phyloP scores from a whole-genome alignment of 2,329 filamentous ascomycete genomes.

The Verticillium tricorpus region DNA sequence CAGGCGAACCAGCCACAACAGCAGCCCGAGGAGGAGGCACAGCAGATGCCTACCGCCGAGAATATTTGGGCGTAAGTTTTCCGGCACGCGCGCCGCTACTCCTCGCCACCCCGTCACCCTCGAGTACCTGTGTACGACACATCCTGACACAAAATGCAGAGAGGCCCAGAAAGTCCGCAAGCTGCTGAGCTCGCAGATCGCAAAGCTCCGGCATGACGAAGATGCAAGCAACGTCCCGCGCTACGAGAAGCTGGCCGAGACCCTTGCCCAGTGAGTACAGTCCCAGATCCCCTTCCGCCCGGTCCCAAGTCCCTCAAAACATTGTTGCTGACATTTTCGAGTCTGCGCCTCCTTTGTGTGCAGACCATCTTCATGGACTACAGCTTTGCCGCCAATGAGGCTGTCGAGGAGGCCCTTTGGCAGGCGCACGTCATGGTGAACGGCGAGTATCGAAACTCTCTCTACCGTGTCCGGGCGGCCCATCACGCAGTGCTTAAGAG shows the following conservation, averaged over 20 bases:
- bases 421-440: constrained; percentile 73
- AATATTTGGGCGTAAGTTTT: constrained; percentile 1
- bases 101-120: background rate
- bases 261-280: constrained; percentile 34
- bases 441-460: constrained; percentile 66
- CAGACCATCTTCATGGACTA: constrained; percentile 69
- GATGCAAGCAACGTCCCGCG: constrained; percentile 33
- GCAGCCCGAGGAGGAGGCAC: background rate
- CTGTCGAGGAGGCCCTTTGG: constrained; percentile 73
- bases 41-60: background rate
- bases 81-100: background rate
- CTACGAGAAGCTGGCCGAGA: constrained; percentile 38
- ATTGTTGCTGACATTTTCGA: constrained; percentile 24
- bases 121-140: background rate
- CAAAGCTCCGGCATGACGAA: constrained; percentile 32
- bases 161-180: constrained; percentile 38
- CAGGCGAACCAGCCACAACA: background rate
- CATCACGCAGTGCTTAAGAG: constrained; percentile 60
- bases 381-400: constrained; percentile 55
- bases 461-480: constrained; percentile 50
- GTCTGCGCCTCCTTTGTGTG: constrained; percentile 69
- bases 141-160: constrained; percentile 22
- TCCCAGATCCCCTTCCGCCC: background rate
- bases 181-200: constrained; percentile 36
- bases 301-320: background rate